phyloP scores from a whole-genome alignment of 2,329 filamentous ascomycete species.

The Talaromyces amestolkiae region DNA sequence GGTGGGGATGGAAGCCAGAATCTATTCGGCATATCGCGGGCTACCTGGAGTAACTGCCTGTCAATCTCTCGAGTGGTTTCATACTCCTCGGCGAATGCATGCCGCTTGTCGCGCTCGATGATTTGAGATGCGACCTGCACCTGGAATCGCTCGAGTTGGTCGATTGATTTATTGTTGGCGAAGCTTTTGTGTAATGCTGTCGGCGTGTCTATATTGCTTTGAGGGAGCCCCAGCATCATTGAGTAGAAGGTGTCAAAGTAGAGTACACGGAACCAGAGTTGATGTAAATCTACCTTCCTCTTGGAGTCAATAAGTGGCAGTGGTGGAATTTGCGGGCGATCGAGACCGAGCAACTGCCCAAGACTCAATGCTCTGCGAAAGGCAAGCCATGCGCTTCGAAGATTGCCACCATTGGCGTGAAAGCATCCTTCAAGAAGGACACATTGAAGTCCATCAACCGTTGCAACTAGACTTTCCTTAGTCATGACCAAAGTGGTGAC shows the following conservation, averaged over 20 bases:
- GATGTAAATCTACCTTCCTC: slow-evolving; percentile 10
- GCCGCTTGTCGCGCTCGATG: slow-evolving; percentile 46
- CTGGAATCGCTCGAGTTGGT: slow-evolving; percentile 49
- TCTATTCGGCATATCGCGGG: neutral
- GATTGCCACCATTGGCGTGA: slow-evolving; percentile 40
- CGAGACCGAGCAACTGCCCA: slow-evolving; percentile 45
- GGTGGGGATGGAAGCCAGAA: slow-evolving; percentile 5
- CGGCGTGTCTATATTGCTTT: slow-evolving; percentile 29
- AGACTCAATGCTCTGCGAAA: slow-evolving; percentile 39
- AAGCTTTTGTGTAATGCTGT: slow-evolving; percentile 51
- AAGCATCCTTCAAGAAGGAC: slow-evolving; percentile 44
- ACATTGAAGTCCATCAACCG: slow-evolving; percentile 44
- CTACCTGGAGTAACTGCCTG: neutral
- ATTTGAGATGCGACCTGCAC: slow-evolving; percentile 46
- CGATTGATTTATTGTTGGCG: slow-evolving; percentile 31
- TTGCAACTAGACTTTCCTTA: slow-evolving; percentile 39
- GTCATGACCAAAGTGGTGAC: slow-evolving; percentile 35
- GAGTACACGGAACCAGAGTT: slow-evolving; percentile 44
- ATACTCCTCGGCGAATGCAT: neutral
- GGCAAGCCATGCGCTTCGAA: slow-evolving; percentile 42
- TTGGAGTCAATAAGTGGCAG: neutral
- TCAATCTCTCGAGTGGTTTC: neutral
- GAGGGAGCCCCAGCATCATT: slow-evolving; percentile 44
- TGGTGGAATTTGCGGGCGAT: slow-evolving; percentile 25
- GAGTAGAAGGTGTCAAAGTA: slow-evolving; percentile 40